Percentiles rank a stretch among this genome's conserved stretches.
Conservation (phyloP, 257 asterid species). For the Solanum pennellii region DNA sequence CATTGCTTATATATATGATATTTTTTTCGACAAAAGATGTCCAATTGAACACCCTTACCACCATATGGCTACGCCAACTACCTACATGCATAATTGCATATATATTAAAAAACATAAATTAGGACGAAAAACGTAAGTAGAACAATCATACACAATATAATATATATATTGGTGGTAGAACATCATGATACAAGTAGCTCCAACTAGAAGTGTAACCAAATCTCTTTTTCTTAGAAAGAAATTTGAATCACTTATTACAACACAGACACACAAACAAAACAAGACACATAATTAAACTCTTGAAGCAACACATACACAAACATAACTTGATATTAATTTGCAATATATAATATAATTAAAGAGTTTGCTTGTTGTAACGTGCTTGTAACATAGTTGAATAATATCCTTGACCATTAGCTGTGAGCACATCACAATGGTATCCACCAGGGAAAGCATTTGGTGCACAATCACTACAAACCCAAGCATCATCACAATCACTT, state of each 20-base stretch:
- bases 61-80: too few species aligned
- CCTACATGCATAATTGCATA: too few species aligned
- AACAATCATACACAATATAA: too few species aligned
- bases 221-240: neutral
- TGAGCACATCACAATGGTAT: neutral
- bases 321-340: neutral
- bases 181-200: neutral
- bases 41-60: too few species aligned
- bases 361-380: neutral
- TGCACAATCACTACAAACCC: neutral
- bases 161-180: neutral
- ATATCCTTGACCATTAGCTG: neutral
- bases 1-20: too few species aligned
- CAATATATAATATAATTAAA: neutral
- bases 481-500: neutral
- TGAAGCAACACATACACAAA: neutral
- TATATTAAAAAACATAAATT: too few species aligned
- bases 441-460: neutral
- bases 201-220: neutral
- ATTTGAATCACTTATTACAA: neutral
- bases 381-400: neutral
- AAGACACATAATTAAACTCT: neutral
- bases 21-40: too few species aligned
- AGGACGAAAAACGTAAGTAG: too few species aligned
- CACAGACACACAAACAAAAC: neutral